Conservation (phyloP, 2,329 filamentous ascomycete species). For the Chaetomiaceae sp. region DNA sequence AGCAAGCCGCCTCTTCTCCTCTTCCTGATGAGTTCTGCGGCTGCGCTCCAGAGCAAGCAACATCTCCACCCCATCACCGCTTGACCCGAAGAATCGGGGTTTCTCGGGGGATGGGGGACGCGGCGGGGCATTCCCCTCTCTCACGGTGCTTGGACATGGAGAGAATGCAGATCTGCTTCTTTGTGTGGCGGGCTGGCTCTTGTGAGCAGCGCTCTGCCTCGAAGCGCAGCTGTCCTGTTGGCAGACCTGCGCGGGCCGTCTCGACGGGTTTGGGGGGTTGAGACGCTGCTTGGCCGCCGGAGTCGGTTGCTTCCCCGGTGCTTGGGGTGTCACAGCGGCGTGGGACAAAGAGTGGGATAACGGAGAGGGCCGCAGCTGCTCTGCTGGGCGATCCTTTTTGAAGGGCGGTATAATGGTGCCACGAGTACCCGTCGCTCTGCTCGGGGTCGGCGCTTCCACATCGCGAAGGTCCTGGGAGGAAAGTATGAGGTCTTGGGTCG, state of each 20-base stretch:
- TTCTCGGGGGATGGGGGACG: slow-evolving; percentile 23
- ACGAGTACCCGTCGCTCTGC: slow-evolving; percentile 1
- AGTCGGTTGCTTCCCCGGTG: background rate
- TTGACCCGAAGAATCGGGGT: slow-evolving; percentile 34
- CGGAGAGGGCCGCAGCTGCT: background rate
- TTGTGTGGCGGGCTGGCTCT: background rate
- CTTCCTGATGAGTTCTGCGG: slow-evolving; percentile 30
- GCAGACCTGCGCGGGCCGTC: background rate
- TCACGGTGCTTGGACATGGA: background rate
- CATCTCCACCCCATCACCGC: slow-evolving; percentile 26
- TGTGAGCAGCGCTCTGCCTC: background rate
- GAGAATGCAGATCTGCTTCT: background rate
- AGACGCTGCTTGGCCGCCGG: background rate
- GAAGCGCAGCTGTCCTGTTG: background rate
- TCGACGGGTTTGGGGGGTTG: background rate
- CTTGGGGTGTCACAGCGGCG: background rate
- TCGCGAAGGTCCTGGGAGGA: slow-evolving; percentile 47
- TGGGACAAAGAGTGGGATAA: background rate
- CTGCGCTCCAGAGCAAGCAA: slow-evolving; percentile 31
- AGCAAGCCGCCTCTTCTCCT: slow-evolving; percentile 20
- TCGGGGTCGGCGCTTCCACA: slow-evolving; percentile 31
- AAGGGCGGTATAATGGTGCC: background rate
- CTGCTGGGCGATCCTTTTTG: background rate
- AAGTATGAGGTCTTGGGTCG: slow-evolving; percentile 43
- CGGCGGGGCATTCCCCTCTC: background rate